Conservation (phyloP, 176 grass and related monocot genomes). For the Coix lacrymajobi region DNA sequence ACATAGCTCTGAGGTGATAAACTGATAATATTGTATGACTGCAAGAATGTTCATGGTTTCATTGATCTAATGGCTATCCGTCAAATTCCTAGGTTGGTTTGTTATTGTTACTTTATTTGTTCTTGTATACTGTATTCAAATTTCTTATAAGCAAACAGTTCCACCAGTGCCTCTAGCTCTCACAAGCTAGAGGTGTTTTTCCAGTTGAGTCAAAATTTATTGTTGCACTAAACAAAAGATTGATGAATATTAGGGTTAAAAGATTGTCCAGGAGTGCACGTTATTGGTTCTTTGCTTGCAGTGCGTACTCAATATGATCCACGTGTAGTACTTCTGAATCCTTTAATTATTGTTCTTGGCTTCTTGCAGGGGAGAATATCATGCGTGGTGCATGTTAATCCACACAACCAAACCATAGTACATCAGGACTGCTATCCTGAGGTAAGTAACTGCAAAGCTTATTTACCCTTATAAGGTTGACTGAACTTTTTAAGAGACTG, state of each 20-base stretch:
- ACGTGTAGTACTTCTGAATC: not conserved
- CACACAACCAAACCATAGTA: slow-evolving; percentile 46
- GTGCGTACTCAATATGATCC: not conserved
- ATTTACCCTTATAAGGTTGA: not conserved
- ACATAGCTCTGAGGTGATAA: not conserved
- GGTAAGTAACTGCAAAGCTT: slow-evolving; percentile 22
- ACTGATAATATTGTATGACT: not conserved
- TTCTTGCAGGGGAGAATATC: slow-evolving; percentile 48
- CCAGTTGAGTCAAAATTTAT: not conserved
- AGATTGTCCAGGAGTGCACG: not conserved
- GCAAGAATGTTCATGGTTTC: not conserved
- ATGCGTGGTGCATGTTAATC: slow-evolving; percentile 46
- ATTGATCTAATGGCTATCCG: not conserved
- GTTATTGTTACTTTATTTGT: not conserved
- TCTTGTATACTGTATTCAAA: not conserved
- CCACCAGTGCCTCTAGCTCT: not conserved
- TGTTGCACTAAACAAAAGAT: not conserved
- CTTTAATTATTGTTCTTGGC: slow-evolving; percentile 11
- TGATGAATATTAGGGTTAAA: not conserved
- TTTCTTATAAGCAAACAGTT: not conserved
- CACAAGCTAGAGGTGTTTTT: not conserved
- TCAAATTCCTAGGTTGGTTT: not conserved
- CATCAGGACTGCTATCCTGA: slow-evolving; percentile 63
- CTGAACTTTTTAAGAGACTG: not conserved
- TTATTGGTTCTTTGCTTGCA: not conserved